Base-by-base conservation (phyloP, 192 early-diverging fungal genomes). In the Ramicandelaber brevisporus region DNA sequence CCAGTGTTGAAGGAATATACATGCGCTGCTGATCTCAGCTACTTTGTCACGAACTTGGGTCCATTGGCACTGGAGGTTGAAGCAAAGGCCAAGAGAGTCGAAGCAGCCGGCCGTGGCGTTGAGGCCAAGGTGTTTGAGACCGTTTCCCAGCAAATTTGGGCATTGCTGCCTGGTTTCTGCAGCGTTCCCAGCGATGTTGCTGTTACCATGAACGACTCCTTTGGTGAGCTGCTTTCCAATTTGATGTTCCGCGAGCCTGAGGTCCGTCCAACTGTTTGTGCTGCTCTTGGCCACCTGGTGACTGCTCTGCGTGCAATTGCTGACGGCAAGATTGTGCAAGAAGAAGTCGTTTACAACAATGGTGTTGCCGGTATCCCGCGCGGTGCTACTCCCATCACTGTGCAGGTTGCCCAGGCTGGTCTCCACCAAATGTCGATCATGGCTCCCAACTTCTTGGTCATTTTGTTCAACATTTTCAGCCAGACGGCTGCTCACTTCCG, bases 61-160 rank as follows among this genome's bases (percentile, higher is more conserved):
- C 85, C 86, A 2, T 41, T 95, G 13, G 75, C 72, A 2, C 68
- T 83, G 18, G 53, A 61, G 8, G 53, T 93, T 26, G 45, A 61
- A 6, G 54, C 55, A 12, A 75, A 69, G 43, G 56, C 68, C 16
- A 58, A 58, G 19, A 48, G 46, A 23, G 76, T 63, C 36, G 38
- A 49, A 11, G 33, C 46, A 12, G 38, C 69, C 37, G 62, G 58
- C 30, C 45, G 71, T 14, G 56, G 66, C 28, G 53, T 73, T 26
- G 67, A 74, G 51, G 65, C 84, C 26, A 90, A 93, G 46, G 61
- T 97, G 20, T 92, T 70, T 50, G 78, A 76, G 30, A 88, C 88
- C 2, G 57, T 97, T 16, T 62, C 59, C 18, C 55, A 70, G 17
- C 92, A 97, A 57, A 59, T 86, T 21, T 97, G 87, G 79, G 63